Evolutionary conservation across 176 grass and related monocot species (phyloP).

Genomic region (Chloris gayana): DNA sequence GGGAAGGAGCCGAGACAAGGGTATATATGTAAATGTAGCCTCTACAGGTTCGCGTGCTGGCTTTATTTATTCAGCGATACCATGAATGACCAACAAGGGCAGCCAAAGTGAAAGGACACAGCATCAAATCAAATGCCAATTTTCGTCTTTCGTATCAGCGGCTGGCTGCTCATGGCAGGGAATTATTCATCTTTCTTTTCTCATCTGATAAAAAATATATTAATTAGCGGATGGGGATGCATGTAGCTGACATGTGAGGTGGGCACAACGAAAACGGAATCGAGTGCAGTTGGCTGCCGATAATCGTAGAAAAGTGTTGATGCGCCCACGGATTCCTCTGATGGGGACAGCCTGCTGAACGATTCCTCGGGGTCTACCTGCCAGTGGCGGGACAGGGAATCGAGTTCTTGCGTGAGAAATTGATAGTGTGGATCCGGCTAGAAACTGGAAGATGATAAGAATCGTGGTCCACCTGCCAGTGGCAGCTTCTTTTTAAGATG

Average conservation of each 20-base stretch:
- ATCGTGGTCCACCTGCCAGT: too few species aligned
- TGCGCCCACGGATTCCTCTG: conserved; percentile 31
- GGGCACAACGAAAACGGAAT: background rate
- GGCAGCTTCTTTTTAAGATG: background rate
- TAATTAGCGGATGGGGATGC: background rate
- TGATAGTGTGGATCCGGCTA: conserved; percentile 16
- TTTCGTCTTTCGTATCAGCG: conserved; percentile 22
- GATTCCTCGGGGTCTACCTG: conserved; percentile 32
- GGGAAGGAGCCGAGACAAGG: conserved; percentile 29
- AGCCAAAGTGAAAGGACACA: conserved; percentile 17
- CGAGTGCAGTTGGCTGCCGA: background rate
- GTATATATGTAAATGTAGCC: conserved; percentile 46
- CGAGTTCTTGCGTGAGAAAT: conserved; percentile 31
- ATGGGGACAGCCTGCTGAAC: conserved; percentile 19
- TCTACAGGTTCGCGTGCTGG: conserved; percentile 46
- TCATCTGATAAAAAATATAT: conserved; percentile 3
- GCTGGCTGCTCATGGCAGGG: conserved; percentile 24
- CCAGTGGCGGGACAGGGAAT: conserved; percentile 30
- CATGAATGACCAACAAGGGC: conserved; percentile 26
- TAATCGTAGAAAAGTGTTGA: background rate
- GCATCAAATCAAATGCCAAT: conserved; percentile 47
- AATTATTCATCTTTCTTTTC: conserved; percentile 26
- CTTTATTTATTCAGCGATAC: conserved; percentile 41
- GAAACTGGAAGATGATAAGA: too few species aligned
- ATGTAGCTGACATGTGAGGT: conserved; percentile 18